Evolutionary conservation across 441 rosid genomes (phyloP).

Genomic region (Pelargonium fulgidum): DNA sequence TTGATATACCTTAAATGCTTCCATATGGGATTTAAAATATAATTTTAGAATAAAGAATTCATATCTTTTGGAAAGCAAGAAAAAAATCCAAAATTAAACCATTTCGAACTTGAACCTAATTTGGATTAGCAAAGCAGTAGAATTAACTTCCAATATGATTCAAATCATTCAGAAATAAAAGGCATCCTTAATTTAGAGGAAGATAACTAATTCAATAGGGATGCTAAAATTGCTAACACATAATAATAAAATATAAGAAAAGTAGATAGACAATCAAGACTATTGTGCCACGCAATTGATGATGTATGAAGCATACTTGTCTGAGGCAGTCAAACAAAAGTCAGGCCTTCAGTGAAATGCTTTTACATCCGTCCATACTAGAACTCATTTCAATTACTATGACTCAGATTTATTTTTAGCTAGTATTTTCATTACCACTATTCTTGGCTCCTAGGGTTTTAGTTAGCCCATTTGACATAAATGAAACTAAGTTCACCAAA

Average conservation of each 20-base stretch:
- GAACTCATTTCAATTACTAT: not conserved
- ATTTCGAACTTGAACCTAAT: not conserved
- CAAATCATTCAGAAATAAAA: slow-evolving; percentile 3
- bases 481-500: not conserved
- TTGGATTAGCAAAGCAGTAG: not conserved
- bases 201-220: not conserved
- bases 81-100: not conserved
- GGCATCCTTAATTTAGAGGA: not conserved
- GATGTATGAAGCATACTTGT: not conserved
- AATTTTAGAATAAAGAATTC: not conserved
- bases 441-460: not conserved
- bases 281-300: not conserved
- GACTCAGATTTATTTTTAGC: not conserved
- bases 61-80: not conserved
- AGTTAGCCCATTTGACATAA: not conserved
- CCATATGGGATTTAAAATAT: not conserved
- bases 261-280: not conserved
- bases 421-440: not conserved
- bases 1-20: not conserved
- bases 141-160: not conserved
- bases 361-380: too few relatives aligned
- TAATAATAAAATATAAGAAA: not conserved
- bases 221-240: not conserved
- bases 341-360: not conserved
- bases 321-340: not conserved